phyloP scores from a whole-genome alignment of 352 stramenopile genomes.

The Pythium chondricola region DNA sequence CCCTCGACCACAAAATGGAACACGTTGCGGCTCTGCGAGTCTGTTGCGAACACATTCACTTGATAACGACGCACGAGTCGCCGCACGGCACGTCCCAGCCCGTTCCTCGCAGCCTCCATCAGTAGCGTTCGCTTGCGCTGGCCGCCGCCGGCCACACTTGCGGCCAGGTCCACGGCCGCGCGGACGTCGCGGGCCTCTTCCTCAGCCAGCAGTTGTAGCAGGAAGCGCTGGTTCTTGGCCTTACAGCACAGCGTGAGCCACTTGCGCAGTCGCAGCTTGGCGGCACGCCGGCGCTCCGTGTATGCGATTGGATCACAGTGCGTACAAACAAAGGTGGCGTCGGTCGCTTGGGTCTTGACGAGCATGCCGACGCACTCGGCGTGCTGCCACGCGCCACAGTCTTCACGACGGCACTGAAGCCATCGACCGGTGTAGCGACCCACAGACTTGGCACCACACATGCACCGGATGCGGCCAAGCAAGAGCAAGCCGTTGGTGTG shows the following conservation, averaged over 20 bases:
- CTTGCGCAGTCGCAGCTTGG: constrained; percentile 22
- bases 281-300: constrained; percentile 21
- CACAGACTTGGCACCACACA: constrained; percentile 41
- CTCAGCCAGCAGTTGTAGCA: constrained; percentile 39
- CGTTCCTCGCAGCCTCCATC: constrained; percentile 44
- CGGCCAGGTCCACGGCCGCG: background rate
- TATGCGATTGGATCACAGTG: constrained; percentile 39
- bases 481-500: constrained; percentile 18
- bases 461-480: constrained; percentile 50
- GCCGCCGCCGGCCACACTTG: background rate
- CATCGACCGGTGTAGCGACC: constrained; percentile 52
- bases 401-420: constrained; percentile 59
- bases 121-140: constrained; percentile 26
- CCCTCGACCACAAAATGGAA: constrained; percentile 49
- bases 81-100: constrained; percentile 29
- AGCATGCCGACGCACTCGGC: constrained; percentile 63
- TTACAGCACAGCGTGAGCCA: constrained; percentile 73
- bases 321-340: constrained; percentile 34
- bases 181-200: constrained; percentile 6
- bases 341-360: background rate
- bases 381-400: constrained; percentile 65
- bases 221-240: constrained; percentile 40
- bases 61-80: constrained; percentile 38
- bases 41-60: constrained; percentile 41
- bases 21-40: constrained; percentile 39